Percentiles rank a stretch among this genome's conserved stretches.
Conservation (phyloP, 78 protist species). For the Dictyostelium purpureum region DNA sequence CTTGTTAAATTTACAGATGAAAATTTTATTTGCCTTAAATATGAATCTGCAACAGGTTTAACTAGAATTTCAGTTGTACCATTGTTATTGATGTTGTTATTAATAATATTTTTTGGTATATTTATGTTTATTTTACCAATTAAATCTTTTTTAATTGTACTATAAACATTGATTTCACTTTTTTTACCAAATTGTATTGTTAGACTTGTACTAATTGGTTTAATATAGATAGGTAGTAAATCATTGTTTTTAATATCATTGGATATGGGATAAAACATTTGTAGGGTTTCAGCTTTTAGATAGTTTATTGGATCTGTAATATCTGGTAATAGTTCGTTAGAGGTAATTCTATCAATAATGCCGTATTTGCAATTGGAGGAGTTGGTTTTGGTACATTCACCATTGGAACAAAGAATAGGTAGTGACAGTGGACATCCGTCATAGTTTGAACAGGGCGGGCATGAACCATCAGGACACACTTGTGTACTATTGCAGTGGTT, state of each 20-base stretch:
- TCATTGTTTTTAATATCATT: not conserved
- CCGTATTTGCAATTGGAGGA: not conserved
- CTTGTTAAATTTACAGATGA: not conserved
- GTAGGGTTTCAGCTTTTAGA: too few relatives aligned
- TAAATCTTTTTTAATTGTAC: not conserved
- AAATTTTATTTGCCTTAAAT: not conserved
- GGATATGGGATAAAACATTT: too few relatives aligned
- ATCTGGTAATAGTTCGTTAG: not conserved
- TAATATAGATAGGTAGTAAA: constrained; percentile 18
- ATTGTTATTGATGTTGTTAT: not conserved
- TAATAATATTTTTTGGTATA: not conserved
- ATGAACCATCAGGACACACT: not conserved
- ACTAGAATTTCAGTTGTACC: not conserved
- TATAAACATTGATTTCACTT: not conserved
- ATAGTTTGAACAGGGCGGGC: constrained; percentile 29
- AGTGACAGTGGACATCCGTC: not conserved
- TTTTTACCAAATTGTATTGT: not conserved
- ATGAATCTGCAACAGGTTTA: constrained; percentile 25
- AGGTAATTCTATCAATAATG: not conserved
- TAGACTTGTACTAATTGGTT: not conserved
- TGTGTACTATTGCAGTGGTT: not conserved
- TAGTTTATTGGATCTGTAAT: not conserved
- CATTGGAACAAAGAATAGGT: constrained; percentile 26
- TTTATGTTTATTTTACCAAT: not conserved
- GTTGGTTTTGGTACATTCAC: not conserved